A percentile compares a stretch with the other conserved stretches of the same genome.
Evolutionary conservation across 2,329 filamentous ascomycete genomes (phyloP).

Genomic region (Amylocarpus encephaloides): DNA sequence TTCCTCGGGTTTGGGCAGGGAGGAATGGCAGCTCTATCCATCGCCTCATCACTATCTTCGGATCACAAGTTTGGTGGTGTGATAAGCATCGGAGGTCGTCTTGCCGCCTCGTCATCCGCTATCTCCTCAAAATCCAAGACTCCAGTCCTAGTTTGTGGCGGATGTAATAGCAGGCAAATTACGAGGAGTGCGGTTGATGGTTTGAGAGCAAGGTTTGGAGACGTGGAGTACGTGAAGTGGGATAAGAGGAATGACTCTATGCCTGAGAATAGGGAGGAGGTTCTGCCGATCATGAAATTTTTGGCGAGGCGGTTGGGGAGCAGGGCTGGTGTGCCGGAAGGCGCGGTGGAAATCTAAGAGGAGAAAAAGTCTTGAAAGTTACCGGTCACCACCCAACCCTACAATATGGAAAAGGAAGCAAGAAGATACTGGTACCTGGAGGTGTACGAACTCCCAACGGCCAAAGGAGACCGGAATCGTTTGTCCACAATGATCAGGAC

Average conservation of each 20-base stretch:
- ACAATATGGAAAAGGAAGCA: too few species aligned
- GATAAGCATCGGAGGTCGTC: conserved; percentile 54
- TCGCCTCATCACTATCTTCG: conserved; percentile 24
- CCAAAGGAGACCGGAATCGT: too few species aligned
- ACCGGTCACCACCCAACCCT: too few species aligned
- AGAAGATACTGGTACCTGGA: too few species aligned
- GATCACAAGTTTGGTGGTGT: conserved; percentile 47
- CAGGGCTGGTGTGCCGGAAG: conserved; percentile 45
- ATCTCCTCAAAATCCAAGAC: conserved; percentile 48
- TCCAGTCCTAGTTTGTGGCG: conserved; percentile 56
- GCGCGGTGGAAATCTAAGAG: conserved; percentile 42
- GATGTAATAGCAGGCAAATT: conserved; percentile 46
- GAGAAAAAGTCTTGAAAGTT: not conserved
- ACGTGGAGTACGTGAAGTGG: conserved; percentile 64
- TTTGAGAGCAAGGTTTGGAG: conserved; percentile 55
- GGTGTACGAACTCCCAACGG: too few species aligned
- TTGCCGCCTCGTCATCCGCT: conserved; percentile 41
- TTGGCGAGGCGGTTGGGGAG: conserved; percentile 59
- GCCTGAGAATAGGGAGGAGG: conserved; percentile 78
- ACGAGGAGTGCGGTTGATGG: conserved; percentile 57
- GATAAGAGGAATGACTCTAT: conserved; percentile 67
- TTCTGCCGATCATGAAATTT: conserved; percentile 84
- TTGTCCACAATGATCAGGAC: too few species aligned
- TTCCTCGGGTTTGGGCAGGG: conserved; percentile 53
- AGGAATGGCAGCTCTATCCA: conserved; percentile 46